Evolutionary conservation across 495 filamentous ascomycete species (phyloP), one percentile per base, ranked within the genome.

Genomic region (Pseudotulostoma volvatum): DNA sequence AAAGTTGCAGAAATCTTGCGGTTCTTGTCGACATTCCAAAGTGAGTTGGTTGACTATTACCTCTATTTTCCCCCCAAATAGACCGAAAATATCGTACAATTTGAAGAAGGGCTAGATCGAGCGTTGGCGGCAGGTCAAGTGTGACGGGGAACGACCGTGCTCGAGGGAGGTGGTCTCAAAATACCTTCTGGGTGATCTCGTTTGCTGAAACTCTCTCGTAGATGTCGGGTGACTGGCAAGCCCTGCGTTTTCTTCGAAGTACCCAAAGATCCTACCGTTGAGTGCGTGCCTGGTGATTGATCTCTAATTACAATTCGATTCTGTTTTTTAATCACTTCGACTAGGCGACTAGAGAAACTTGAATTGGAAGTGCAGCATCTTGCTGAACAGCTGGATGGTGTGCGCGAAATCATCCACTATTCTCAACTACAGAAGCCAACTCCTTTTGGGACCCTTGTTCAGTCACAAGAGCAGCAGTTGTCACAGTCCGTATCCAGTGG

Each of bases 141-240:
- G 59, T 38, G 59, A 63, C 42, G 57, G 52, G n/a, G 52, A 56
- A 34, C 43, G 51, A 17, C 59, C 59, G 9, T 63, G 59, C 43
- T 51, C 55, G 30, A 55, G 59, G 59, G 53, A 41, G 38, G 37
- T 15, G 32, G 9, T 15, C 23, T 11, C 23, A 28, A 28, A 28
- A 5, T 28, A 11, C 5, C 11, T 28, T 5, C 5, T 17, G 5
- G 9, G 34, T 17, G 3, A 9, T 31, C n/a, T 13, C 15, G 34
- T 18, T 15, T 36, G 35, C 0, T 21, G 18, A 25, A 13, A 33
- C 11, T n/a, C 18, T 13, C 15, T 21, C 34, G 2, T 21, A 60
- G 59, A 45, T 63, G 59, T 30, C 47, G 52, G 9, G 55, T 55
- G 31, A 14, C 55, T 5, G 51, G 52, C 4, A 59, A 54, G 9